phyloP scores from a whole-genome alignment of 768 basidiomycete species.

The Cystofilobasidium macerans region DNA sequence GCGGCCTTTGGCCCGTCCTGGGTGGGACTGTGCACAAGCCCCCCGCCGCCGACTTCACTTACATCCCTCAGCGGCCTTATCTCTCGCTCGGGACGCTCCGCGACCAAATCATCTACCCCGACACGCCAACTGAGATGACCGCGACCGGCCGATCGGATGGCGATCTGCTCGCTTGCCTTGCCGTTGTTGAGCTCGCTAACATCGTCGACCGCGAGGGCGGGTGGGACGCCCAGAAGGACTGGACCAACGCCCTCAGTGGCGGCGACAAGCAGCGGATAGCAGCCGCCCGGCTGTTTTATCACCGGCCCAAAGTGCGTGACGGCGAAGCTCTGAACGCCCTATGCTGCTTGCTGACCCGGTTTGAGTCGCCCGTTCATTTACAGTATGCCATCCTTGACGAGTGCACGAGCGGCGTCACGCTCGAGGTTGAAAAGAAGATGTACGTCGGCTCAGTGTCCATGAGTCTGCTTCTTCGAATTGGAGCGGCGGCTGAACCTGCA shows the following conservation, averaged over 20 bases:
- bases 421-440: slow-evolving; percentile 85
- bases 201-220: slow-evolving; percentile 94
- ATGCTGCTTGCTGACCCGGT: background rate
- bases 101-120: slow-evolving; percentile 90
- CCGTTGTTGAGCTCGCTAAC: slow-evolving; percentile 68
- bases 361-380: slow-evolving; percentile 2
- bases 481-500: too few relatives aligned
- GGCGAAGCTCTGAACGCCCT: slow-evolving; percentile 5
- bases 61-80: slow-evolving; percentile 93
- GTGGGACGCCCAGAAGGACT: slow-evolving; percentile 79
- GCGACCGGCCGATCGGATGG: slow-evolving; percentile 61
- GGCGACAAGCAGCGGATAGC: slow-evolving; percentile 54
- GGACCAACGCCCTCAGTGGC: slow-evolving; percentile 46
- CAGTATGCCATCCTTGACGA: slow-evolving; percentile 96
- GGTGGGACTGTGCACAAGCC: slow-evolving; percentile 83
- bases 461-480: too few relatives aligned
- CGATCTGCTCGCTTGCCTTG: slow-evolving; percentile 59
- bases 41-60: slow-evolving; percentile 71
- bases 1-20: slow-evolving; percentile 67
- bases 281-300: slow-evolving; percentile 94
- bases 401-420: slow-evolving; percentile 85
- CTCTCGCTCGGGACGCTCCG: slow-evolving; percentile 85
- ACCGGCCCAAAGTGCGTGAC: slow-evolving; percentile 75
- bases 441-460: slow-evolving; percentile 56
- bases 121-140: background rate